Percentiles rank a stretch among this genome's conserved stretches.
Conservation (phyloP, 164 flowering plant genomes). For the Piper betle region DNA sequence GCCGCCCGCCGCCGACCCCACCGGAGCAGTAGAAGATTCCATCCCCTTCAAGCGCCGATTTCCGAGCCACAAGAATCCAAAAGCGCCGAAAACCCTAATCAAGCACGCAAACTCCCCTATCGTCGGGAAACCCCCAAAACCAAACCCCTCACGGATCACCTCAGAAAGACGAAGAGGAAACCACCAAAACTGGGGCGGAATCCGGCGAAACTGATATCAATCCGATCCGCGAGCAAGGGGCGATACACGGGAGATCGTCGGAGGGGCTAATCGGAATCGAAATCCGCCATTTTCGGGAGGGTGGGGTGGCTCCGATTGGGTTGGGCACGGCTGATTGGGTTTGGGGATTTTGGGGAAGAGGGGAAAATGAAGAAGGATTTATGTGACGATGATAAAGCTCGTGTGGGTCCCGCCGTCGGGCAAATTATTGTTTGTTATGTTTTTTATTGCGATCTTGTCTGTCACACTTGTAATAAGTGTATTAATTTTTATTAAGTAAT, state of each 20-base stretch:
- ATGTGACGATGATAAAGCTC: too few relatives aligned
- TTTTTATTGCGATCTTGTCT: too few relatives aligned
- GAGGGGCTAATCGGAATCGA: too few relatives aligned
- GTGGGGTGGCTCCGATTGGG: too few relatives aligned
- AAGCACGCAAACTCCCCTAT: neutral
- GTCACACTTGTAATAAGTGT: too few relatives aligned
- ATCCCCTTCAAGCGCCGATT: slow-evolving; percentile 13
- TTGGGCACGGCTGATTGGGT: too few relatives aligned
- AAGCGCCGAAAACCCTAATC: neutral
- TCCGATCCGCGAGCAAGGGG: neutral
- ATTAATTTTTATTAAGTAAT: too few relatives aligned
- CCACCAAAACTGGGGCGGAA: neutral
- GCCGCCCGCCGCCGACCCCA: slow-evolving; percentile 25
- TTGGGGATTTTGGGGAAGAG: too few relatives aligned
- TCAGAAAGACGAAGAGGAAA: neutral
- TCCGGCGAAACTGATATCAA: neutral
- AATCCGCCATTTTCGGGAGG: too few relatives aligned
- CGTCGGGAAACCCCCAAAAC: neutral
- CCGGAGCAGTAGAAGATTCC: slow-evolving; percentile 24
- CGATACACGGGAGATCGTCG: neutral
- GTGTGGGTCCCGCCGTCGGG: too few relatives aligned
- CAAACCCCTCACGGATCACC: neutral
- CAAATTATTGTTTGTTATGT: too few relatives aligned
- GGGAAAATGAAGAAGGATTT: too few relatives aligned
- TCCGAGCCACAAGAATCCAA: slow-evolving; percentile 1